Percentiles rank a stretch among this genome's conserved stretches.
Evolutionary conservation across 1,284 basidiomycete genomes (phyloP).

Genomic region (Pholiota adiposa): DNA sequence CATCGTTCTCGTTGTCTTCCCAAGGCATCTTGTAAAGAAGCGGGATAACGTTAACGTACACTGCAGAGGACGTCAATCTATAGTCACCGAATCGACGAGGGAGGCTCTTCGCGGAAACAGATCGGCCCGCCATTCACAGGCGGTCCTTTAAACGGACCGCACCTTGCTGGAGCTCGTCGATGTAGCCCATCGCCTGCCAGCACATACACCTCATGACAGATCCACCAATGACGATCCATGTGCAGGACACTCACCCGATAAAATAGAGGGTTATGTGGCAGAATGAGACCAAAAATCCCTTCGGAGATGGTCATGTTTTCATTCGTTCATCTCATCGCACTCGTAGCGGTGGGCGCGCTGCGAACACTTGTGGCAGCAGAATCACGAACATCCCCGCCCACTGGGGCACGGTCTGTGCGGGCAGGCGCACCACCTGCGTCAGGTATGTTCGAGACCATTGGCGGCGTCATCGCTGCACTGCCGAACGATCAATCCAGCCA

Average conservation of each 20-base stretch:
- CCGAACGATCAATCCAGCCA: slow-evolving; percentile 42
- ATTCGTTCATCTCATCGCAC: neutral
- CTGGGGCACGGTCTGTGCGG: slow-evolving; percentile 46
- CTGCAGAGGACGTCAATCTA: too few species aligned
- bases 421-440: slow-evolving; percentile 38
- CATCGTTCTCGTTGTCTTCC: too few species aligned
- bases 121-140: neutral
- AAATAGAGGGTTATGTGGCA: neutral
- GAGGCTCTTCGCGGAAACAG: neutral
- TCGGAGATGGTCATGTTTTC: neutral
- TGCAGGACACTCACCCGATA: neutral
- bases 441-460: slow-evolving; percentile 44
- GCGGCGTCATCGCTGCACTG: slow-evolving; percentile 43
- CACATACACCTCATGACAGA: neutral
- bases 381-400: slow-evolving; percentile 42
- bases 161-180: neutral
- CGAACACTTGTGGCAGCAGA: neutral
- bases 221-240: neutral
- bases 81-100: neutral
- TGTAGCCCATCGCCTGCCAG: neutral
- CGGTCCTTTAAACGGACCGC: neutral
- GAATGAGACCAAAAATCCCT: neutral
- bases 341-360: neutral
- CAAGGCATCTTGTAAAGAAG: too few species aligned
- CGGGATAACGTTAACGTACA: too few species aligned